Base-by-base conservation (phyloP, 2,329 filamentous ascomycete genomes). In the Hortaea werneckii region DNA sequence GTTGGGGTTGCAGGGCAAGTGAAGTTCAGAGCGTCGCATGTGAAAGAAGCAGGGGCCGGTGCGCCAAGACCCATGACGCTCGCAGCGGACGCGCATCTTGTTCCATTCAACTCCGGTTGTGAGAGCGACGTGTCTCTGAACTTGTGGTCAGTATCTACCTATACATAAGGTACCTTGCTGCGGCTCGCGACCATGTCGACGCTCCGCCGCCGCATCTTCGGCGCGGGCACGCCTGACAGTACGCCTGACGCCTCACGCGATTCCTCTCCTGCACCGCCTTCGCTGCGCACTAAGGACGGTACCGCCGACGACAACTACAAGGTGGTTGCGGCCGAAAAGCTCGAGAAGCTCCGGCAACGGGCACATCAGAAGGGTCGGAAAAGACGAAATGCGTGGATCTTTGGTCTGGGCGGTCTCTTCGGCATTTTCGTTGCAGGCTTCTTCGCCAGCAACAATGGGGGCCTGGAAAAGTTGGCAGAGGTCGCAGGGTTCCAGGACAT, bases 401-500 rank as follows among this genome's bases (percentile, higher is more conserved):
- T 98, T 66, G 70, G 83, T 7, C 73, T 98, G 13, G 92, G 92
- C 29, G 87, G 88, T 37, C 60, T 98, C n/a, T 90, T 92, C 57
- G 92, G 92, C 9, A 77, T 98, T 46, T 70, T 94, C n/a, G 75
- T 83, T 2, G 92, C 92, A 1, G 83, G 88, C 29, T 88, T 95
- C 66, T 92, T 98, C 57, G 90, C 89, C 29, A 83, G 84, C 54
- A 85, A 77, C 64, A 92, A 89, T 67, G 88, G 95, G 60, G 50
- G 55, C 12, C 30, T 63, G 40, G 58, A 62, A 42, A 55, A 56
- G 45, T 76, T 96, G 51, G 89, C 95, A 52, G 87, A 87, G 50
- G 74, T 95, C 52, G 86, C 90, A 47, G 73, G 85, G 41, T 59
- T 83, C 52, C 71, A 77, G 59, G 77, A 82, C 51, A 64, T 86